Evolutionary conservation across 805 yeast species (phyloP).

Genomic region (Ogataea ramenticola): DNA sequence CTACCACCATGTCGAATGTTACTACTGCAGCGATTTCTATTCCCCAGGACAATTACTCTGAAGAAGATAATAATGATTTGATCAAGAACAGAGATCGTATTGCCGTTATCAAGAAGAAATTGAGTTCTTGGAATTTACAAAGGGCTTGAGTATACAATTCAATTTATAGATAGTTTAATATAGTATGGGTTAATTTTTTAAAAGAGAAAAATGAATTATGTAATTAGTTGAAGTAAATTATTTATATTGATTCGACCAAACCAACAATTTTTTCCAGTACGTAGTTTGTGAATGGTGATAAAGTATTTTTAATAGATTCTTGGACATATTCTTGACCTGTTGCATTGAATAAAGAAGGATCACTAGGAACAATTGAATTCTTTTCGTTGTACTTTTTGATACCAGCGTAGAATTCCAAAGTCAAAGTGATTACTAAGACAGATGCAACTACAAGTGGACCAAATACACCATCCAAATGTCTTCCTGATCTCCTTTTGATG

Average conservation of each 20-base stretch:
- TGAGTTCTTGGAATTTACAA: neutral
- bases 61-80: neutral
- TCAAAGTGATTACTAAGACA: constrained; percentile 59
- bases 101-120: neutral
- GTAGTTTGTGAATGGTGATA: constrained; percentile 21
- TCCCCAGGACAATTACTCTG: neutral
- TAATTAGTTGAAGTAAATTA: too few species aligned
- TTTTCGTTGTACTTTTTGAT: constrained; percentile 29
- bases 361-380: neutral
- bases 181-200: too few species aligned
- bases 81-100: constrained; percentile 1
- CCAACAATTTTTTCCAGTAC: constrained; percentile 17
- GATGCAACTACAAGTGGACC: constrained; percentile 81
- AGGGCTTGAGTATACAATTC: too few species aligned
- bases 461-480: constrained; percentile 79
- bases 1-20: neutral
- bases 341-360: neutral
- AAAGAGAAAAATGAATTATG: too few species aligned
- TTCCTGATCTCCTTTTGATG: constrained; percentile 76
- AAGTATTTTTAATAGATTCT: constrained; percentile 4
- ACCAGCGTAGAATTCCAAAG: constrained; percentile 68
- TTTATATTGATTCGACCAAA: constrained; percentile 14
- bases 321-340: constrained; percentile 8
- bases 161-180: too few species aligned
- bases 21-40: neutral